phyloP scores from a whole-genome alignment of 306 rosid genomes.

The Vigna nakashimae region DNA sequence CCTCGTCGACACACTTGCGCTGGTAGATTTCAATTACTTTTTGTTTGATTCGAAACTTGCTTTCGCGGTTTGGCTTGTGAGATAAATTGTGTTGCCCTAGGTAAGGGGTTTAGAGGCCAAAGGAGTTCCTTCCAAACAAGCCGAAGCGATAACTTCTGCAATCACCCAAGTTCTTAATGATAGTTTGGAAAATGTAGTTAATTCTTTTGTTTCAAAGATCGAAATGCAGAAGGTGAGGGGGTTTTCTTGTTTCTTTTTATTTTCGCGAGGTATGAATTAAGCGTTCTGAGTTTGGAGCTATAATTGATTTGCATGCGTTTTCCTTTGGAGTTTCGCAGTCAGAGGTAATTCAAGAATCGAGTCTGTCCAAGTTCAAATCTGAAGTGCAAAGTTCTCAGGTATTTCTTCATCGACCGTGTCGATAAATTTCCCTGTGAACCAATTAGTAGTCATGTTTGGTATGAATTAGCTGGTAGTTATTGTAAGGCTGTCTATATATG shows the following conservation, averaged over 20 bases:
- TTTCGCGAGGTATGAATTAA: neutral
- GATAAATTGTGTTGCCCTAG: conserved; percentile 36
- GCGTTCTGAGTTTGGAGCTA: neutral
- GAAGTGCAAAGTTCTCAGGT: conserved; percentile 71
- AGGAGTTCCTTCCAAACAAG: conserved; percentile 66
- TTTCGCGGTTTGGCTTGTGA: conserved; percentile 14
- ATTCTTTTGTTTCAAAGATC: conserved; percentile 57
- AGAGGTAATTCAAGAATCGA: conserved; percentile 56
- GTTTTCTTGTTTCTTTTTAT: neutral
- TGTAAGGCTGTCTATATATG: no score
- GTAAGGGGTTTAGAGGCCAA: conserved; percentile 64
- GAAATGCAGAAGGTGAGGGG: conserved; percentile 58
- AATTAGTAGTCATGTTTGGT: no score
- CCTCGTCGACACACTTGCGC: conserved; percentile 65
- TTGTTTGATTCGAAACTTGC: neutral
- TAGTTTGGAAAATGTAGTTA: conserved; percentile 60
- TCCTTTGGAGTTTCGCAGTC: conserved; percentile 41
- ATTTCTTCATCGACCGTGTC: neutral
- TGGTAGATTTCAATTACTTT: conserved; percentile 38
- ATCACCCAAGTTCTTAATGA: conserved; percentile 62
- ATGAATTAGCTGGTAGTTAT: no score
- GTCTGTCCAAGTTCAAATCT: conserved; percentile 61
- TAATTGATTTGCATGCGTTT: neutral
- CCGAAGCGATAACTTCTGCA: conserved; percentile 69
- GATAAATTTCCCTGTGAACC: no score